A percentile compares a stretch with the other conserved stretches of the same genome.
Evolutionary conservation across 768 basidiomycete genomes (phyloP).

Genomic region (Hericium coralloides): DNA sequence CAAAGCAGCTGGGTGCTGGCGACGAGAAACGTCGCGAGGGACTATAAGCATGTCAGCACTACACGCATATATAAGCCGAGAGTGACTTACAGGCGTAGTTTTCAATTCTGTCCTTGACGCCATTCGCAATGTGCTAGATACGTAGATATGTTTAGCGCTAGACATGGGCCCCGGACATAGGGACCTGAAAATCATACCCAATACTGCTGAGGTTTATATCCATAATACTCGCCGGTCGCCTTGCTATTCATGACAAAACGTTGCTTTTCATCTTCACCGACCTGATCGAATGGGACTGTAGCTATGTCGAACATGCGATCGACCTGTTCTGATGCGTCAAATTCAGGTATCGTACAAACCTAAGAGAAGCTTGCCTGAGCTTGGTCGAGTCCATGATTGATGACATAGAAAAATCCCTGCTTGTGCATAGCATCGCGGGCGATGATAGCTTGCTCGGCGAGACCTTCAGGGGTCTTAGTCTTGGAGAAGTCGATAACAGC

Average conservation of each 20-base stretch:
- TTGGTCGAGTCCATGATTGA: conserved; percentile 38
- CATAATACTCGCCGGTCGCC: conserved; percentile 40
- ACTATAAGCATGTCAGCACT: conserved; percentile 25
- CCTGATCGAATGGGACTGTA: conserved; percentile 24
- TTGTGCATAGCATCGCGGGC: conserved; percentile 25
- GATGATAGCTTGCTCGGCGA: conserved; percentile 20
- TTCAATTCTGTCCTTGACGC: conserved; percentile 56
- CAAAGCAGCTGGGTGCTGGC: conserved; percentile 39
- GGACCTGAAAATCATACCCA: conserved; percentile 31
- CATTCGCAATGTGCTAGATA: conserved; percentile 49
- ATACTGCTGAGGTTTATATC: conserved; percentile 45
- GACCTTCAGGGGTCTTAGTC: conserved; percentile 23
- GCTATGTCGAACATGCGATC: conserved; percentile 30
- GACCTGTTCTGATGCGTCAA: conserved; percentile 2
- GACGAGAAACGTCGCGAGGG: conserved; percentile 38
- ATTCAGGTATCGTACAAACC: not conserved
- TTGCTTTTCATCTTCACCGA: conserved; percentile 25
- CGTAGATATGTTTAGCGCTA: not conserved
- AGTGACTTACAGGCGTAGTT: conserved; percentile 45
- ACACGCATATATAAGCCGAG: not conserved
- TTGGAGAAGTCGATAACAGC: conserved; percentile 25
- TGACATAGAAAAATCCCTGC: conserved; percentile 37
- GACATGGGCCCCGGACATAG: not conserved
- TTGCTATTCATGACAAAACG: conserved; percentile 24
- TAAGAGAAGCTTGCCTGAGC: conserved; percentile 24